Base-by-base conservation (phyloP, 306 rosid genomes). In the Casuarina cunninghamiana region DNA sequence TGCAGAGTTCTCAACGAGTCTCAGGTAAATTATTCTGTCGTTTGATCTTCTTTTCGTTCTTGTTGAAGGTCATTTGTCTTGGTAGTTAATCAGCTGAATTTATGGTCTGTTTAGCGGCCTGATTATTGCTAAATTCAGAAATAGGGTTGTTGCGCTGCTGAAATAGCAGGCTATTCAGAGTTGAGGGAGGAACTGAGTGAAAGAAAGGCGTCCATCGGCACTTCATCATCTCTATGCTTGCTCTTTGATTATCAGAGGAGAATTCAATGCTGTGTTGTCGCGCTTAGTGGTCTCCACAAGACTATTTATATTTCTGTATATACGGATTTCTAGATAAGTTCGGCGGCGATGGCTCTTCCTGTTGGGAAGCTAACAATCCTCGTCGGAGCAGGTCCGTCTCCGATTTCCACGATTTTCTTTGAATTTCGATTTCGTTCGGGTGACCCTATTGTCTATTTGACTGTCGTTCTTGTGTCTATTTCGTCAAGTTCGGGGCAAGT, bases 341-440 rank as follows among this genome's bases (percentile, higher is more conserved):
- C 71, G 71, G 55, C 49, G 45, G 75, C 82, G 73, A 95, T 95
- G 98, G 89, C 96, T 86, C 85, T 95, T 48, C 58, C 97, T 62
- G 79, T 93, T 46, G 97, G 89, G 70, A 96, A 86, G 91, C 83
- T 96, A 61, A 83, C 91, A 84, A 86, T 96, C 83, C 88, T 96
- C 81, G 72, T 96, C 13, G 98, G 99, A 45, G 99, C 99, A 87
- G 99, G 99, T 96, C 62, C n/a, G 8, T 17, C 16, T 6, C 62
- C 26, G 75, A 51, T 21, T 46, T 49, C 11, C 16, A 32, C 32
- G 21, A 46, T 78, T 75, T 71, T 73, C 10, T 69, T 19, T 38
- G 2, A 4, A 51, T 5, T 2, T 41, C 12, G 17, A 35, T 50
- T 17, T 77, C 15, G 51, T 53, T 41, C 21, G 49, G 9, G 71